Evolutionary conservation across 1,139 yeast genomes (phyloP), one percentile per base, ranked within the genome.

Genomic region (Nakaseomyces bracarensis): DNA sequence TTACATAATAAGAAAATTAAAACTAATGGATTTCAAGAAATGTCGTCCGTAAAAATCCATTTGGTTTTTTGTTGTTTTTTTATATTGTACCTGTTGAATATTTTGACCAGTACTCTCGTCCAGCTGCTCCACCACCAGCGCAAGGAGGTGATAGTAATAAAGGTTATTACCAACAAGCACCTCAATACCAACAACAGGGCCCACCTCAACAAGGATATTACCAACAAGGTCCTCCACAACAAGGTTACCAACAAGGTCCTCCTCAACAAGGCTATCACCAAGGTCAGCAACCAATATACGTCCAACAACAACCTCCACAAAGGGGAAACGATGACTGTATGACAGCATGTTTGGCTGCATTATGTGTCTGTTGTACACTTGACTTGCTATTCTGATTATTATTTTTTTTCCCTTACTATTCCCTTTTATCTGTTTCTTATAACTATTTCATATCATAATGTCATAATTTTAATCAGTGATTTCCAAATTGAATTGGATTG

Each of bases 281-380:
- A 43, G 72, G 61, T 38, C 82, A 73, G 50, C 83, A 77, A 53
- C 85, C 83, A 0, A 71, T 77, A 56, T 79, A 79, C 49, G 84
- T 79, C 10, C 83, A 77, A 55, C 82, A 76, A 52, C 74, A 64
- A 43, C 71, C 68, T 3, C 66, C 64, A 23, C 63, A 64, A 19
- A 60, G 61, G 36, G 70, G 68, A 39, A 63, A 65, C 46, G 57
- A 58, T 16, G 74, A 71, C 44, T 80, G 86, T 63, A 69, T 79
- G 55, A 70, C 77, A 63, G 87, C 77, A 3, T 81, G 87, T 66
- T 67, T 80, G 52, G 86, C 79, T 22, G 86, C 84, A 9, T 52
- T 79, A 63, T 81, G 89, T 74, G 55, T 80, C 50, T 82, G 91
- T 61, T 80, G 84, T 64, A 77, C 87, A 4, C 66, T 81, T 53